These are phyloP conservation scores for Paramecium sexaurelia DNA, from an alignment of 73 alveolate genomes.

Conservation along the genomic window DNA sequence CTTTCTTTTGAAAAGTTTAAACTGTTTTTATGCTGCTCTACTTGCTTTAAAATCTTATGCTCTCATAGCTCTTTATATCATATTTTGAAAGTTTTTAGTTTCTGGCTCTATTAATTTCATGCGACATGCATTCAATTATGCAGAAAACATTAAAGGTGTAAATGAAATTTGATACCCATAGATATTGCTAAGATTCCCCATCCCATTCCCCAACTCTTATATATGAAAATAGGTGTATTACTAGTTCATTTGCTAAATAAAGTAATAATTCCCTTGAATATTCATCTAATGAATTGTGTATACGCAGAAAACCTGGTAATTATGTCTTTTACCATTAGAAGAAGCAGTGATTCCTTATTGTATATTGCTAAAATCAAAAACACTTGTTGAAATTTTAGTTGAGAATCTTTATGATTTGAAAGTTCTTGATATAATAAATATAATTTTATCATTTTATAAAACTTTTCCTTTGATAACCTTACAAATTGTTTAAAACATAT, in stretches of 20 bases:
- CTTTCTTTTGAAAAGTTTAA: slow-evolving; percentile 66
- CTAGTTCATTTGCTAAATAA: slow-evolving; percentile 69
- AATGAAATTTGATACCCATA: slow-evolving; percentile 72
- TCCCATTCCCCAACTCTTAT: slow-evolving; percentile 80
- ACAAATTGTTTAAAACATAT: background rate
- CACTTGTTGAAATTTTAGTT: background rate
- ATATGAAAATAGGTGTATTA: background rate
- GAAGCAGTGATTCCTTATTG: background rate
- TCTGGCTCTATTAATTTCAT: slow-evolving; percentile 87
- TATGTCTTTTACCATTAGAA: slow-evolving; percentile 8
- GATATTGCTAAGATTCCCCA: slow-evolving; percentile 73
- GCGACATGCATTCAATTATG: slow-evolving; percentile 78
- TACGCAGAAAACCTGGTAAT: slow-evolving; percentile 41
- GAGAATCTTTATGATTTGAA: background rate
- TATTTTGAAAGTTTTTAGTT: slow-evolving; percentile 68
- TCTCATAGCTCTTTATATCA: slow-evolving; percentile 70
- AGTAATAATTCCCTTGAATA: slow-evolving; percentile 55
- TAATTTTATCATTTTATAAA: background rate
- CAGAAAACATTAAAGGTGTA: slow-evolving; percentile 77
- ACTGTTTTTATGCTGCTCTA: slow-evolving; percentile 70
- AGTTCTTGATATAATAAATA: slow-evolving; percentile 17
- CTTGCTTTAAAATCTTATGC: slow-evolving; percentile 79
- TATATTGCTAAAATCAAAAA: background rate
- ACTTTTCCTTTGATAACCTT: background rate
- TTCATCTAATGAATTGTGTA: slow-evolving; percentile 65